Evolutionary conservation across 371 early-diverging fungal genomes (phyloP).

Genomic region (Mortierella sp.): DNA sequence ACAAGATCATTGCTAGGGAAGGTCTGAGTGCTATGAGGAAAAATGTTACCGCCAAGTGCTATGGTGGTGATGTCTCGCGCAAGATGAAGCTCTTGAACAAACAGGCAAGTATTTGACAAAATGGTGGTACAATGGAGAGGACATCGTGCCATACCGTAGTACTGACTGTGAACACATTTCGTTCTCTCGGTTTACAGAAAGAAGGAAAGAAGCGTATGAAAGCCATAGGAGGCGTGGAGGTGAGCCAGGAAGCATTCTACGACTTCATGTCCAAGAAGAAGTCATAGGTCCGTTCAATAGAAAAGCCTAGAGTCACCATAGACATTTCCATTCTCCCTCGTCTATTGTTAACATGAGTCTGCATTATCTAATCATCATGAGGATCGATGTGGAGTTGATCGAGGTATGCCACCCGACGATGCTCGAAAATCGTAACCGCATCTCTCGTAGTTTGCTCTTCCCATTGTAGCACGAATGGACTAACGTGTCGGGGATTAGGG

Average conservation of each 20-base stretch:
- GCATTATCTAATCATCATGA: constrained; percentile 32
- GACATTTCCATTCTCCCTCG: too few relatives aligned
- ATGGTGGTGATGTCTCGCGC: constrained; percentile 93
- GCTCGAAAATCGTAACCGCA: constrained; percentile 44
- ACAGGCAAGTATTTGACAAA: constrained; percentile 56
- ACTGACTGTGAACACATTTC: too few relatives aligned
- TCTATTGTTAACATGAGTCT: too few relatives aligned
- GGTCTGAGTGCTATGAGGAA: constrained; percentile 86
- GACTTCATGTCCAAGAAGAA: constrained; percentile 67
- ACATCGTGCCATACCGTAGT: too few relatives aligned
- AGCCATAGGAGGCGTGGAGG: constrained; percentile 77
- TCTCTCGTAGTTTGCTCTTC: constrained; percentile 42
- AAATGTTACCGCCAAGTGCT: constrained; percentile 95
- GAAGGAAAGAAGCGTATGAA: constrained; percentile 90
- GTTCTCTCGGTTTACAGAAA: constrained; percentile 67
- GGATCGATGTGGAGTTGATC: constrained; percentile 48
- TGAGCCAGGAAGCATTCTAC: constrained; percentile 80
- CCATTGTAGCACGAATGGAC: constrained; percentile 29
- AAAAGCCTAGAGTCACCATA: too few relatives aligned
- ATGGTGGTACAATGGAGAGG: too few relatives aligned
- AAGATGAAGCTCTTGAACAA: constrained; percentile 93
- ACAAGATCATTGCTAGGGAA: constrained; percentile 90
- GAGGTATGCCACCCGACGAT: constrained; percentile 52
- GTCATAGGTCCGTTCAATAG: too few relatives aligned
- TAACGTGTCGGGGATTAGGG: constrained; percentile 27